These are phyloP conservation scores for Colletotrichum higginsianum DNA, from an alignment of 2,329 filamentous ascomycete genomes.

Conservation along the genomic window DNA sequence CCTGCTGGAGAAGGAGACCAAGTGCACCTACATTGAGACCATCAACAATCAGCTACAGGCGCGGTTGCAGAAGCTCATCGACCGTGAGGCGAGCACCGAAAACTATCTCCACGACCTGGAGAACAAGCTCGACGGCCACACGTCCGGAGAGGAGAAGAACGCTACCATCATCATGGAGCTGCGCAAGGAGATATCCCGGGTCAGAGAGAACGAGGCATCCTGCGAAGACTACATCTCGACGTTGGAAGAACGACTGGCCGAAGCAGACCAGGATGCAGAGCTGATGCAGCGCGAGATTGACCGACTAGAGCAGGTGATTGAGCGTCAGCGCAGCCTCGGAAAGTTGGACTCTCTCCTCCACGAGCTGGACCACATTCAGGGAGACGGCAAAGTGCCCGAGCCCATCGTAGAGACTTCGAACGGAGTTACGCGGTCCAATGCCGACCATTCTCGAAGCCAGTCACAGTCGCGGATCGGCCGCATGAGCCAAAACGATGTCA, in stretches of 20 bases:
- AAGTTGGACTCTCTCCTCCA: slow-evolving; percentile 94
- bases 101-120: slow-evolving; percentile 94
- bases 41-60: slow-evolving; percentile 91
- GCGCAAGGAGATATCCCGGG: slow-evolving; percentile 89
- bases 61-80: slow-evolving; percentile 91
- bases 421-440: slow-evolving; percentile 59
- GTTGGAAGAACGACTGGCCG: slow-evolving; percentile 92
- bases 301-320: slow-evolving; percentile 92
- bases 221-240: slow-evolving; percentile 98
- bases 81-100: slow-evolving; percentile 92
- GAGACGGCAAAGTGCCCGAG: slow-evolving; percentile 65
- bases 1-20: slow-evolving; percentile 93
- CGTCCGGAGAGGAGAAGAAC: slow-evolving; percentile 93
- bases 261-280: slow-evolving; percentile 95
- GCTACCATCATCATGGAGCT: slow-evolving; percentile 87
- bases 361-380: slow-evolving; percentile 86
- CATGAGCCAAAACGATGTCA: slow-evolving; percentile 67
- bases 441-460: slow-evolving; percentile 68
- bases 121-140: slow-evolving; percentile 89
- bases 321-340: slow-evolving; percentile 93
- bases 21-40: slow-evolving; percentile 92
- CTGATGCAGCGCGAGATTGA: slow-evolving; percentile 98
- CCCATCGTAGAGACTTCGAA: slow-evolving; percentile 55
- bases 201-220: slow-evolving; percentile 90
- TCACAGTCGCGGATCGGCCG: slow-evolving; percentile 57